phyloP scores from a whole-genome alignment of 345 rosid species.

The Passiflora organensis region DNA sequence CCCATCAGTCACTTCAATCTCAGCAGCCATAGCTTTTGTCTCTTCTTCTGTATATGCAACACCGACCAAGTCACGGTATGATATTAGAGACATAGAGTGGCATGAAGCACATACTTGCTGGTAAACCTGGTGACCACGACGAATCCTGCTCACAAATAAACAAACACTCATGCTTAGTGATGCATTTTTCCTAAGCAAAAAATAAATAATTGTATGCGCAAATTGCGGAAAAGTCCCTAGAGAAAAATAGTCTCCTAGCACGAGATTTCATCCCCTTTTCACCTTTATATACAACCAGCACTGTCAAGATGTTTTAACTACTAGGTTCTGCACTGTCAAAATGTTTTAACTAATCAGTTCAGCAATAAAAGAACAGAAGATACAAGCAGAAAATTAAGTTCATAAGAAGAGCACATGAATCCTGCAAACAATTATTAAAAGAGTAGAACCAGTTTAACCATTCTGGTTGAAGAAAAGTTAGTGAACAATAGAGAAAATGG shows the following conservation, averaged over 20 bases:
- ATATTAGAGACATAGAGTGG: conserved; percentile 94
- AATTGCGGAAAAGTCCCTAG: too few relatives aligned
- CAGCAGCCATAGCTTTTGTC: conserved; percentile 98
- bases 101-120: conserved; percentile 97
- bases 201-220: too few relatives aligned
- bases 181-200: too few relatives aligned
- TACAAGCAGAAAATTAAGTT: too few relatives aligned
- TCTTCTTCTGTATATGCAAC: conserved; percentile 99
- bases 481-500: background rate
- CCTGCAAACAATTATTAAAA: background rate
- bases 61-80: conserved; percentile 94
- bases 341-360: too few relatives aligned
- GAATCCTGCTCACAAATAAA: conserved; percentile 41
- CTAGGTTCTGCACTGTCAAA: too few relatives aligned
- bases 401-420: background rate
- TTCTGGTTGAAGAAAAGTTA: background rate
- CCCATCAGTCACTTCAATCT: conserved; percentile 96
- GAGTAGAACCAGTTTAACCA: background rate
- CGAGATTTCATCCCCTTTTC: conserved; percentile 99
- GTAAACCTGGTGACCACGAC: conserved; percentile 81
- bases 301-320: background rate
- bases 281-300: conserved; percentile 99
- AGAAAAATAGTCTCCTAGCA: conserved; percentile 68
- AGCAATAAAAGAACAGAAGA: too few relatives aligned
- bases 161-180: too few relatives aligned